phyloP scores from a whole-genome alignment of 306 rosid species.

The Acacia crassicarpa region DNA sequence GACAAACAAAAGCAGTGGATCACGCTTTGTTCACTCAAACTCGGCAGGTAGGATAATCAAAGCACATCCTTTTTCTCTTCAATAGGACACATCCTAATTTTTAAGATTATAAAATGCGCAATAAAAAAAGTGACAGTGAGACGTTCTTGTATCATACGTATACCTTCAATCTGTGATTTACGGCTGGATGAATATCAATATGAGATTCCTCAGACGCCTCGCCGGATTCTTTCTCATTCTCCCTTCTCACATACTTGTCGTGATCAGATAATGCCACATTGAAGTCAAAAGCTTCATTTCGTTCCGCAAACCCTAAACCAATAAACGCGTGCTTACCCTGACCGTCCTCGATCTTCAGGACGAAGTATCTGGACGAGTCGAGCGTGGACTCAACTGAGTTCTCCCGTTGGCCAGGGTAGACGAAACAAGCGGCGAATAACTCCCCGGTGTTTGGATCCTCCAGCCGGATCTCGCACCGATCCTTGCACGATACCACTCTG shows the following conservation, averaged over 20 bases:
- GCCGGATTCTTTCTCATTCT: conserved; percentile 70
- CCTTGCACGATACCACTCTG: conserved; percentile 83
- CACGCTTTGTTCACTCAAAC: not conserved
- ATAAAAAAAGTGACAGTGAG: not conserved
- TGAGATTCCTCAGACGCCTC: conserved; percentile 61
- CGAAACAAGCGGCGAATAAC: conserved; percentile 94
- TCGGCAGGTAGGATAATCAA: not conserved
- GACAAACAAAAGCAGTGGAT: not conserved
- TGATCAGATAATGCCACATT: conserved; percentile 96
- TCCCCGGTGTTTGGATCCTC: conserved; percentile 92
- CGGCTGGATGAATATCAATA: conserved; percentile 91
- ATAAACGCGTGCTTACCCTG: conserved; percentile 89
- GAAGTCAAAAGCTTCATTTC: conserved; percentile 98
- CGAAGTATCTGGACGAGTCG: conserved; percentile 95
- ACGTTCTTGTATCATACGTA: not conserved
- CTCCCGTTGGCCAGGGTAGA: conserved; percentile 86
- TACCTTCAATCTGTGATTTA: conserved; percentile 94
- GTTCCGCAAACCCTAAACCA: conserved; percentile 85
- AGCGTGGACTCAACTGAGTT: conserved; percentile 84
- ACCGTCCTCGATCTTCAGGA: conserved; percentile 97
- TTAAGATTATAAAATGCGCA: not conserved
- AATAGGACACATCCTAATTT: not conserved
- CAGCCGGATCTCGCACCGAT: conserved; percentile 97
- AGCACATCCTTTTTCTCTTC: not conserved
- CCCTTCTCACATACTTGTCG: conserved; percentile 85